phyloP scores from a whole-genome alignment of 2,329 filamentous ascomycete species.

The Penicillium sp. region DNA sequence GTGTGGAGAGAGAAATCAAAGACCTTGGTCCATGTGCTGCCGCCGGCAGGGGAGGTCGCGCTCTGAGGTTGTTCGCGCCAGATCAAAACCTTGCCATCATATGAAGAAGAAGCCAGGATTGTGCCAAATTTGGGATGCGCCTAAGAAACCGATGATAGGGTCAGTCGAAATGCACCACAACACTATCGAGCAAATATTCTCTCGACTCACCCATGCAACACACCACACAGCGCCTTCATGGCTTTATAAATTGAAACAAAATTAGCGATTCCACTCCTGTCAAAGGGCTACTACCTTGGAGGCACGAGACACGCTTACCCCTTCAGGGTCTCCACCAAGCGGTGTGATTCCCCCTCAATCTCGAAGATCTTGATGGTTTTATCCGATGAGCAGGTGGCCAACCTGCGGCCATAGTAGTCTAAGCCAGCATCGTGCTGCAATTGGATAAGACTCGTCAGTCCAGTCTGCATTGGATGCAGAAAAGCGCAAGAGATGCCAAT shows the following conservation, averaged over 20 bases:
- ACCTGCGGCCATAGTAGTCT: constrained; percentile 94
- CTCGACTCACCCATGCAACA: constrained; percentile 71
- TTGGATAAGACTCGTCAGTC: constrained; percentile 4
- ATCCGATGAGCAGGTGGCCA: constrained; percentile 96
- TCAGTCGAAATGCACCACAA: constrained; percentile 7
- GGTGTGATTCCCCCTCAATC: constrained; percentile 88
- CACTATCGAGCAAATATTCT: background rate
- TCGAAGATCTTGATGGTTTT: constrained; percentile 99
- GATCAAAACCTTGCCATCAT: constrained; percentile 97
- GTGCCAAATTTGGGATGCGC: constrained; percentile 98
- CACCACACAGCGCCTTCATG: constrained; percentile 98
- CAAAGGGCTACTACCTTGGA: background rate
- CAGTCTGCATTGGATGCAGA: background rate
- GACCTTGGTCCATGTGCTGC: constrained; percentile 74
- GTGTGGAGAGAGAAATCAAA: constrained; percentile 94
- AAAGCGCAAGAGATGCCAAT: constrained; percentile 3
- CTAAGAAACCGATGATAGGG: constrained; percentile 29
- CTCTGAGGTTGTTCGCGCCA: constrained; percentile 76
- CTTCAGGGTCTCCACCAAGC: constrained; percentile 87
- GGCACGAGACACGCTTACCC: constrained; percentile 57
- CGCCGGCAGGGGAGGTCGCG: constrained; percentile 39
- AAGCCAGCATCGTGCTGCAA: constrained; percentile 90
- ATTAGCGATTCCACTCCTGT: background rate
- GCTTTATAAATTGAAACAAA: constrained; percentile 46
- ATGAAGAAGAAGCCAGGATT: constrained; percentile 90